These are phyloP conservation scores for Alternaria novae-zelandiae DNA, from an alignment of 2,329 filamentous ascomycete species.

Conservation along the genomic window DNA sequence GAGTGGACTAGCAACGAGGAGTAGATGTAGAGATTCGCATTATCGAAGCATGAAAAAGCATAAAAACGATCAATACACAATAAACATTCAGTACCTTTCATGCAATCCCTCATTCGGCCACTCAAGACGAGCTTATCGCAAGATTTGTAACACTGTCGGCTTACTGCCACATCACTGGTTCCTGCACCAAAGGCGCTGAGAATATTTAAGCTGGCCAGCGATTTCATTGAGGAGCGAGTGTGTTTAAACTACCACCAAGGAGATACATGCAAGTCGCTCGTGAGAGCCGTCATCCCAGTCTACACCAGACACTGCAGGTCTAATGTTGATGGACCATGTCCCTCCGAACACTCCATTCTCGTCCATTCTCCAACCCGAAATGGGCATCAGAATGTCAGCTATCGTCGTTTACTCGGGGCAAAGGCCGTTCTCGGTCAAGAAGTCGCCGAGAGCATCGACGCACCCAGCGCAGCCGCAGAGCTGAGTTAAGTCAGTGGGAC, in stretches of 20 bases:
- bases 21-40: neutral
- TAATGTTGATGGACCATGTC: neutral
- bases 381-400: neutral
- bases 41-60: neutral
- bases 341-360: neutral
- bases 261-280: neutral
- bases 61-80: neutral
- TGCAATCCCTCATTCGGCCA: neutral
- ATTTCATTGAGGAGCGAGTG: constrained; percentile 2
- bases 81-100: neutral
- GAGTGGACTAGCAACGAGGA: neutral
- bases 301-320: neutral
- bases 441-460: constrained; percentile 6
- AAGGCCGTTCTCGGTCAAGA: constrained; percentile 11
- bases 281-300: neutral
- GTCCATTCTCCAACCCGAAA: neutral
- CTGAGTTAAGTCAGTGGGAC: neutral
- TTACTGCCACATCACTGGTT: neutral
- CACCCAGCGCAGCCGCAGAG: constrained; percentile 13
- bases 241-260: neutral
- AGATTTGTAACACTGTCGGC: neutral
- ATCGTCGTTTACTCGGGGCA: neutral
- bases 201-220: constrained; percentile 3
- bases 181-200: neutral
- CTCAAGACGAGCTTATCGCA: neutral